Evolutionary conservation across 2,329 filamentous ascomycete species (phyloP), one percentile per base, ranked within the genome.

Genomic region (Scedosporium boydii): DNA sequence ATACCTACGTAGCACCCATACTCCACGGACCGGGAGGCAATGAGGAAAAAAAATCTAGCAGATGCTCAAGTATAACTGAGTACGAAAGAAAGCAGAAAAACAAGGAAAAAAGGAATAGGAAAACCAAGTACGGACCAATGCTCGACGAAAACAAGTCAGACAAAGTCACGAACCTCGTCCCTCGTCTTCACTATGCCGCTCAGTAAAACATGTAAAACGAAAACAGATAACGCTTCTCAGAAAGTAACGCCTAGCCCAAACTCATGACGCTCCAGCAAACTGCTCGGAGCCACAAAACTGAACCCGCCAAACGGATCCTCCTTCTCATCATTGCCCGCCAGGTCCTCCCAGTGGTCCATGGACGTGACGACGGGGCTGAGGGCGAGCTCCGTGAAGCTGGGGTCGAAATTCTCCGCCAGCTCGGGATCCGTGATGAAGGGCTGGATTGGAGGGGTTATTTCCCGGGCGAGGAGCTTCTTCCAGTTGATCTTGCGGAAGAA

Each of bases 401-500:
- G 80, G 0, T 90, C 85, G 75, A 99, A 99, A 76, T 99, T 99
- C 82, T 99, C 96, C 0, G 95, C 95, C 56, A 97, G 81, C 73
- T 96, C 93, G 0, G 95, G 95, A 70, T 99, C 92, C 0, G 95
- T 98, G 70, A 99, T 93, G 69, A 98, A 82, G 16, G 95, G 95
- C 71, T 89, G 86, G 69, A 99, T 98, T 0, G 95, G 95, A 1
- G 95, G 90, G 68, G 90, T 88, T 57, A 96, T 68, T 74, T 97
- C 91, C 42, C 93, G 84, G 29, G 84, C 86, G 65, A 89, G 91
- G 14, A 99, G 83, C 69, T 87, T 88, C 76, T 87, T 88, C 95
- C 95, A 99, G 77, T 99, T 88, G 70, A 99, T 96, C 78, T 91
- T 95, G 71, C 90, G 87, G 83, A 99, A 99, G 81, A 99, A 99